phyloP scores from a whole-genome alignment of 1,284 basidiomycete species.

The Rhodotorula sp. region DNA sequence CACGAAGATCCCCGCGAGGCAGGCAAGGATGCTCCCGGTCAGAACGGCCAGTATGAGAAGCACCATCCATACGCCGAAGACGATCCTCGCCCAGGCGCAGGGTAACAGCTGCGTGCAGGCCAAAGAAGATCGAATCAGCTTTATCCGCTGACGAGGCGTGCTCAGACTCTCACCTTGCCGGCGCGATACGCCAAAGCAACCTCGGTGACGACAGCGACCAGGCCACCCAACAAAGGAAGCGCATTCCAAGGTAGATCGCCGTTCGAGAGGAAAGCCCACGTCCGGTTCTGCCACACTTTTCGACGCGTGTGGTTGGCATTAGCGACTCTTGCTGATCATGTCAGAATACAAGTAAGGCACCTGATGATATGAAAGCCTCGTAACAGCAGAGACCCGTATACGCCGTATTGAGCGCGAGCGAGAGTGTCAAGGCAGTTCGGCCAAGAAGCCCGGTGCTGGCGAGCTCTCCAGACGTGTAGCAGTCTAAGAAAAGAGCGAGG shows the following conservation, averaged over 20 bases:
- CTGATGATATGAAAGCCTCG: background rate
- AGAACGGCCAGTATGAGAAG: slow-evolving; percentile 10
- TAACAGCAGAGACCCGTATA: slow-evolving; percentile 9
- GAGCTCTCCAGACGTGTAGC: background rate
- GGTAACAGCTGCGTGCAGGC: slow-evolving; percentile 5
- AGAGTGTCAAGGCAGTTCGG: background rate
- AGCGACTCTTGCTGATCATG: background rate
- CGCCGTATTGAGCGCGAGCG: slow-evolving; percentile 1
- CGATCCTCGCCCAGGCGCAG: background rate
- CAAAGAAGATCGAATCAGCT: background rate
- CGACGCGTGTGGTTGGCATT: no score
- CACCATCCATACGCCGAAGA: slow-evolving; percentile 3
- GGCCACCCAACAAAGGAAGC: slow-evolving; percentile 2
- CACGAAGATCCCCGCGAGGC: background rate
- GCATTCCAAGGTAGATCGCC: background rate
- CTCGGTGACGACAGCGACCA: slow-evolving; percentile 3
- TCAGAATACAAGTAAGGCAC: background rate
- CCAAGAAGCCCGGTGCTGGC: background rate
- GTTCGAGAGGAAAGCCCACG: background rate
- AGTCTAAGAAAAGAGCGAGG: background rate
- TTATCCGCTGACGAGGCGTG: no score
- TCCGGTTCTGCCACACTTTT: slow-evolving; percentile 6
- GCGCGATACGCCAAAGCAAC: slow-evolving; percentile 1
- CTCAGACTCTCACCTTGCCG: background rate
- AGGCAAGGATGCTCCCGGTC: background rate